A percentile compares a stretch with the other conserved stretches of the same genome.
Evolutionary conservation across 805 yeast species (phyloP).

Genomic region (Lachancea lanzarotensis): DNA sequence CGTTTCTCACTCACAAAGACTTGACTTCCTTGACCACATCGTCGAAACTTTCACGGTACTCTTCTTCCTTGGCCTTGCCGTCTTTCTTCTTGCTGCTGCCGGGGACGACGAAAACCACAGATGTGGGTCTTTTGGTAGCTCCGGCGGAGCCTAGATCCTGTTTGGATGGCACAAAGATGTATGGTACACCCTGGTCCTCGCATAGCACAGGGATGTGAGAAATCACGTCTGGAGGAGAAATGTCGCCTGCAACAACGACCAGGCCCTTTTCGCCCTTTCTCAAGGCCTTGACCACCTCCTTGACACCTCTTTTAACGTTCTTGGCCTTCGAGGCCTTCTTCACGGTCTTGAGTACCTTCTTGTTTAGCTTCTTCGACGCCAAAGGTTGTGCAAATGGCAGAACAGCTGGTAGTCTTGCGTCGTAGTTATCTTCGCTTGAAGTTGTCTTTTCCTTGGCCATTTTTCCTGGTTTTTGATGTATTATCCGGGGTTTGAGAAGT

Average conservation of each 20-base stretch:
- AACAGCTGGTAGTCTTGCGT: constrained; percentile 80
- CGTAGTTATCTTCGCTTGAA: constrained; percentile 71
- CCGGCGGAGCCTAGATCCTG: constrained; percentile 99
- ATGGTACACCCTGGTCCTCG: constrained; percentile 91
- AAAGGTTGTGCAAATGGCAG: constrained; percentile 90
- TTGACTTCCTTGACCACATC: constrained; percentile 88
- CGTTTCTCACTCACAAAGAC: constrained; percentile 26
- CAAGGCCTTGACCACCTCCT: constrained; percentile 95
- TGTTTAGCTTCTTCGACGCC: constrained; percentile 92
- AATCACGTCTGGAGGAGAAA: constrained; percentile 94
- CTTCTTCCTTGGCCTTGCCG: constrained; percentile 62
- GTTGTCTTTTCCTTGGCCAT: constrained; percentile 24
- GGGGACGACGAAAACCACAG: constrained; percentile 95
- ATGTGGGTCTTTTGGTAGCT: constrained; percentile 98
- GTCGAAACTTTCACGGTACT: constrained; percentile 87
- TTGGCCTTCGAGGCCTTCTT: constrained; percentile 98
- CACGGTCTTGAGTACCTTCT: constrained; percentile 89
- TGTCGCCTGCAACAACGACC: constrained; percentile 95
- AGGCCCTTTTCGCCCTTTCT: constrained; percentile 98
- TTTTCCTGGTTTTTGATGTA: neutral
- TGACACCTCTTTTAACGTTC: constrained; percentile 97
- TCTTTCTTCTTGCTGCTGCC: constrained; percentile 85
- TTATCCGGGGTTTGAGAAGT: neutral
- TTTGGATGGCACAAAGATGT: constrained; percentile 89
- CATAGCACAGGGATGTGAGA: constrained; percentile 96